A percentile compares a stretch with the other conserved stretches of the same genome.
These are phyloP conservation scores for Suillus placidus DNA, from an alignment of 768 basidiomycete genomes.

Conservation along the genomic window DNA sequence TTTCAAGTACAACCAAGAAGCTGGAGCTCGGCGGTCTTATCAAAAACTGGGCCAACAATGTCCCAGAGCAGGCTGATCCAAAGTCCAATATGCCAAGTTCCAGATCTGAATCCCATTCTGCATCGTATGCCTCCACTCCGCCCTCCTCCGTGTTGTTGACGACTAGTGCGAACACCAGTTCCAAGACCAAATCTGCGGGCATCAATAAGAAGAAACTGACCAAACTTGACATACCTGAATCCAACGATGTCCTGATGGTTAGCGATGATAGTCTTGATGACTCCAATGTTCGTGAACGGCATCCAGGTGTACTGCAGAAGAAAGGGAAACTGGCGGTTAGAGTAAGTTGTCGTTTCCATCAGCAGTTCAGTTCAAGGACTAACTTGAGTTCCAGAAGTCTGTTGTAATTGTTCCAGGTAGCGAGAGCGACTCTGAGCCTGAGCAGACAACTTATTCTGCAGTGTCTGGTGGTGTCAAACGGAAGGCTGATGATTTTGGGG, in stretches of 20 bases:
- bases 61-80: neutral
- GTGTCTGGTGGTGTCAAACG: slow-evolving; percentile 4
- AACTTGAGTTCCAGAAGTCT: neutral
- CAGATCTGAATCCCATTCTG: neutral
- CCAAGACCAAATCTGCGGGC: neutral
- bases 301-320: neutral
- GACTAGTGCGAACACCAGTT: neutral
- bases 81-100: neutral
- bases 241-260: neutral
- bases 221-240: neutral
- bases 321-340: neutral
- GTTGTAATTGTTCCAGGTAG: neutral
- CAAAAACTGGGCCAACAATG: slow-evolving; percentile 2
- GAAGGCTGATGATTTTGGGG: neutral
- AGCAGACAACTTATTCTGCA: neutral
- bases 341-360: neutral
- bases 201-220: neutral
- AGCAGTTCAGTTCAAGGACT: neutral
- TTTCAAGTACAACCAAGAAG: slow-evolving; percentile 4
- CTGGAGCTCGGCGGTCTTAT: neutral
- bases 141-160: neutral
- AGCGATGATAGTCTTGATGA: neutral
- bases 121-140: neutral
- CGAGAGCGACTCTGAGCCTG: neutral
- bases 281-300: neutral